phyloP scores from a whole-genome alignment of 768 basidiomycete species.

The Amanita rimosa region DNA sequence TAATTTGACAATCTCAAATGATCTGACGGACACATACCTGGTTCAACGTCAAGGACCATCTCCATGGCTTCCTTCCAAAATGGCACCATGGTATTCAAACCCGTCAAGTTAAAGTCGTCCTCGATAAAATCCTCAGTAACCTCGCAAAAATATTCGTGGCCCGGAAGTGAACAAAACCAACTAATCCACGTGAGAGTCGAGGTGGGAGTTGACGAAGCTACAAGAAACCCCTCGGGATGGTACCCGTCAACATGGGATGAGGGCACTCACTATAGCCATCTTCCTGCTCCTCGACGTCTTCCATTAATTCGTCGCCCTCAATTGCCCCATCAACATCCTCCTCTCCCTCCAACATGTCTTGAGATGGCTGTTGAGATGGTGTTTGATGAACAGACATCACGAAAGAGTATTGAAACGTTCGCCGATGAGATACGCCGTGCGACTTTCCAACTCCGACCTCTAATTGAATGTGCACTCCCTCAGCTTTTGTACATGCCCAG shows the following conservation, averaged over 20 bases:
- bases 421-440: constrained; percentile 8
- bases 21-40: constrained; percentile 50
- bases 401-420: constrained; percentile 11
- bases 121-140: constrained; percentile 99
- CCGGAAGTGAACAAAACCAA: constrained; percentile 92
- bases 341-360: constrained; percentile 48
- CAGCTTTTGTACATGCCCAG: constrained; percentile 29
- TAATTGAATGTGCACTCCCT: constrained; percentile 35
- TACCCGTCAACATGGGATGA: constrained; percentile 7
- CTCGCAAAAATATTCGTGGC: constrained; percentile 97
- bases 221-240: constrained; percentile 13
- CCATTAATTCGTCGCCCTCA: constrained; percentile 72
- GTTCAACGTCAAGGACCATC: constrained; percentile 99
- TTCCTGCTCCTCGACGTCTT: constrained; percentile 66
- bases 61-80: constrained; percentile 99
- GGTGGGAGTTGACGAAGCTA: constrained; percentile 70
- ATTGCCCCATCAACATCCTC: constrained; percentile 47
- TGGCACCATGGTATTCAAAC: constrained; percentile 89
- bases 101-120: constrained; percentile 98
- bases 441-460: constrained; percentile 26
- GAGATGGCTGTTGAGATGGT: constrained; percentile 30
- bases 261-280: constrained; percentile 69
- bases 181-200: constrained; percentile 92
- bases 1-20: background rate
- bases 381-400: constrained; percentile 29